Base-by-base conservation (phyloP, 495 filamentous ascomycete genomes). In the Lichina pygmaea region DNA sequence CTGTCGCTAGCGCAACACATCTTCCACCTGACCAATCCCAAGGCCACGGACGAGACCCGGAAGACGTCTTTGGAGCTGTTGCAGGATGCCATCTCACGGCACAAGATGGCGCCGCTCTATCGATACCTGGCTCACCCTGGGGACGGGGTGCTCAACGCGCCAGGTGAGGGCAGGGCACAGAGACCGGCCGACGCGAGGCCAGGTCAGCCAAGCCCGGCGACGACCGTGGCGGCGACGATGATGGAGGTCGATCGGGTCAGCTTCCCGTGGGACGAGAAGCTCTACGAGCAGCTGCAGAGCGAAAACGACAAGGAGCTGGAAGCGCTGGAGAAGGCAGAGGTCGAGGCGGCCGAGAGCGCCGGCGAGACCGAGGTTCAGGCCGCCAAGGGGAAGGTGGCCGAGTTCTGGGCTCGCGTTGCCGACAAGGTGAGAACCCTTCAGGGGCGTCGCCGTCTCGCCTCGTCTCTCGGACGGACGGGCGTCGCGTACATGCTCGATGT, bases 61-160 rank as follows among this genome's bases (percentile, higher is more conserved):
- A 73, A 92, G 61, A 60, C 71, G 9, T 76, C 83, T 24, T 64
- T 84, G 56, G 80, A 86, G 62, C 73, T 73, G 52, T 70, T 97
- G 45, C 84, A 93, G 69, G 76, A 93, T 75, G 91, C 74, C 53
- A 93, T 97, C 63, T 65, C 61, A 47, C 82, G 92, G 60, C 67
- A 89, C 55, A 91, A 93, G 64, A 94, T 95, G 83, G 89, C 91
- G 36, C 86, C 89, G 12, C 73, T 95, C 32, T 97, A 97, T 62
- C 77, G 83, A 52, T 82, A 92, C 57, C 75, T 97, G 31, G 91
- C 91, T 38, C 89, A 95, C 58, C 89, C 89, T 10, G 65, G 67
- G n/a, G 84, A 93, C 48, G 89, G 89, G 46, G 77, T 93, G 53
- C 63, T 97, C 54, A 93, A 93, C 57, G 59, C 63, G 44, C 63